These are phyloP conservation scores for Escallonia herrerae DNA, from an alignment of 129 eudicot species.

Conservation along the genomic window DNA sequence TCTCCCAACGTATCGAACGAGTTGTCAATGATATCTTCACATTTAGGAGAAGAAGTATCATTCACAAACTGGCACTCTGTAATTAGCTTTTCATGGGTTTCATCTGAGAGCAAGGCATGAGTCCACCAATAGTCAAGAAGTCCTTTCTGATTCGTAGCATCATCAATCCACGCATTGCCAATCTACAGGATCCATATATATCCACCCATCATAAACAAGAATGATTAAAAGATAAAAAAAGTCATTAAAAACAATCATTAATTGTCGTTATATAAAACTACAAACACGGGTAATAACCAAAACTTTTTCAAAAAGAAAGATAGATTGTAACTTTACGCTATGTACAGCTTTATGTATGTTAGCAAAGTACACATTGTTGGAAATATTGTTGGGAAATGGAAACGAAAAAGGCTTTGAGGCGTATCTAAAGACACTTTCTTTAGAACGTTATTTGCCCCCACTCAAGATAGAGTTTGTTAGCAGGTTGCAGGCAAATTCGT, in stretches of 20 bases:
- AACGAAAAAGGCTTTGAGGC: too few species aligned
- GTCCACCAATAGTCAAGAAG: conserved; percentile 36
- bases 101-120: conserved; percentile 40
- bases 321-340: too few species aligned
- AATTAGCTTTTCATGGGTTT: conserved; percentile 27
- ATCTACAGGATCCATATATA: conserved; percentile 16
- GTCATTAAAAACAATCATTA: too few species aligned
- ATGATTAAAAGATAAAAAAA: too few species aligned
- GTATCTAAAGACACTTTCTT: too few species aligned
- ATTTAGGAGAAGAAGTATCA: conserved; percentile 15
- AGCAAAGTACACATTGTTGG: too few species aligned
- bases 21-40: conserved; percentile 10
- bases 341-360: too few species aligned
- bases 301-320: too few species aligned
- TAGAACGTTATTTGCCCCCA: too few species aligned
- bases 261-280: neutral
- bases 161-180: conserved; percentile 36
- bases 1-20: conserved; percentile 11
- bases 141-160: conserved; percentile 12
- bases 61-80: conserved; percentile 24
- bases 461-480: too few species aligned
- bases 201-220: neutral
- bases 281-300: neutral
- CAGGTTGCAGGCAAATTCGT: too few species aligned
- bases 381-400: too few species aligned